Base-by-base conservation (phyloP, 768 basidiomycete species). In the Boletus sp. region DNA sequence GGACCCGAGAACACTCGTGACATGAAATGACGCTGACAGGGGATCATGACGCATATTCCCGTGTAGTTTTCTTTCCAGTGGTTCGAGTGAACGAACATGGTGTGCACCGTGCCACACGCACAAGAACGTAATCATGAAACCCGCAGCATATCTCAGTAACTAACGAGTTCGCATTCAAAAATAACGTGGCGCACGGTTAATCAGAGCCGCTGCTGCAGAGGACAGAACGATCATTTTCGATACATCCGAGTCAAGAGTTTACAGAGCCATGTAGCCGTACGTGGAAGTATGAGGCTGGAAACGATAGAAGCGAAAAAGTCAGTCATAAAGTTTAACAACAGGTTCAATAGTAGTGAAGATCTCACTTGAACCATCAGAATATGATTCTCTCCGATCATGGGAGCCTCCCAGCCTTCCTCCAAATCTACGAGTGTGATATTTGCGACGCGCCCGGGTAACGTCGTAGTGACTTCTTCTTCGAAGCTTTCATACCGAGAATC, bases 331-430 rank as follows among this genome's bases (percentile, higher is more conserved):
- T 41, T 7, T 5, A 50, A 4, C 12, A n/a, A 5, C 5, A 33
- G 28, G 29, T 20, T 36, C 6, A 9, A 36, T 1, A 30, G 29
- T 4, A 2, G 11, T 29, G 10, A 48, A 20, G 3, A 10, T 33
- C 64, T 53, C 54, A 74, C 75, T 57, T 72, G 65, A 37, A 76
- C 69, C 54, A 72, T 60, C 2, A 76, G 45, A 24, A 76, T 63
- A 18, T 68, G 67, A 49, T 76, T 65, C 55, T 76, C 75, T 5
- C 71, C 65, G 12, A 76, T 63, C 76, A 76, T 76, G 28, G 63
- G 64, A 37, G 71, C 66, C 5, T 66, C 65, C 70, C 71, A 73
- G 10, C 61, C 63, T 7, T 59, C 40, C 8, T 61, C 56, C 30
- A 39, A 52, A 30, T 46, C 44, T 5, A 55, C 30, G 42, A 70